Conservation (phyloP, 2,329 filamentous ascomycete species). For the Penicillium brevicompactum region DNA sequence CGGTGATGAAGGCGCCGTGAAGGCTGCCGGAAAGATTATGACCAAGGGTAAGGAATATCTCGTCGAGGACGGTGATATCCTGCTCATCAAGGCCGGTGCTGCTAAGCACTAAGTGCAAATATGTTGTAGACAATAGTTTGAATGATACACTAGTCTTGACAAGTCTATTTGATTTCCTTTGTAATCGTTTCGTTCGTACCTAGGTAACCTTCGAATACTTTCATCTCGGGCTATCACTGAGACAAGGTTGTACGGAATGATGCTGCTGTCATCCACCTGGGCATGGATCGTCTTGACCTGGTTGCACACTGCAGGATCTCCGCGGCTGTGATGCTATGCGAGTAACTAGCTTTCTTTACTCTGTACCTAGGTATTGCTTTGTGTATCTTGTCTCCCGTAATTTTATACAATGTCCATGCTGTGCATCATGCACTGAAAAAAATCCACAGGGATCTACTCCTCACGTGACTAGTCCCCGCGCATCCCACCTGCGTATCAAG, state of each 20-base stretch:
- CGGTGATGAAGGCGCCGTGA: slow-evolving; percentile 84
- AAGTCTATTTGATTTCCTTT: not conserved
- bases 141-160: slow-evolving; percentile 17
- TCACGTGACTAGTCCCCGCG: slow-evolving; percentile 27
- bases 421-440: slow-evolving; percentile 8
- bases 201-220: too few relatives aligned
- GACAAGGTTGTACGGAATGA: too few relatives aligned
- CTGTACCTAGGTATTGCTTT: too few relatives aligned
- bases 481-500: slow-evolving; percentile 24
- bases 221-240: too few relatives aligned
- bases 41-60: slow-evolving; percentile 98
- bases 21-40: slow-evolving; percentile 93
- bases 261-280: too few relatives aligned
- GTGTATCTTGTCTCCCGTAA: not conserved
- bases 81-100: slow-evolving; percentile 76
- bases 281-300: too few relatives aligned
- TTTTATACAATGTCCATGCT: too few relatives aligned
- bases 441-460: not conserved
- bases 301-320: too few relatives aligned
- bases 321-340: too few relatives aligned
- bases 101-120: slow-evolving; percentile 45
- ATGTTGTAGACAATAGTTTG: slow-evolving; percentile 11
- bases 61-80: slow-evolving; percentile 58
- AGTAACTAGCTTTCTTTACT: too few relatives aligned
- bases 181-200: not conserved